Conservation (phyloP, 2,329 filamentous ascomycete genomes). For the Blastomyces emzantsi region DNA sequence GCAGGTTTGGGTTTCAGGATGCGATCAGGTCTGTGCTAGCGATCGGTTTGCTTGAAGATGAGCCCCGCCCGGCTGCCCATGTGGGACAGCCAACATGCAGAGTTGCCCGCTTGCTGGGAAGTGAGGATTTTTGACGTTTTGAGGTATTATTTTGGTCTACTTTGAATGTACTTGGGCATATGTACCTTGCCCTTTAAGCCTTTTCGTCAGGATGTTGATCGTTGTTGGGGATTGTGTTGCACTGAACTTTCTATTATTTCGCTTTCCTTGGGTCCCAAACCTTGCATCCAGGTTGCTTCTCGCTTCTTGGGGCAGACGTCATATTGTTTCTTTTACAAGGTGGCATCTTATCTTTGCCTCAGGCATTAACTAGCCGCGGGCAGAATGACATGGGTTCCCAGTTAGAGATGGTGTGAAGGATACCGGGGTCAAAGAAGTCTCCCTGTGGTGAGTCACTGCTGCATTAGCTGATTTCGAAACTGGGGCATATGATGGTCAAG, state of each 20-base stretch:
- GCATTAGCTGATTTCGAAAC: not conserved
- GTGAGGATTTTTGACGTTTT: not conserved
- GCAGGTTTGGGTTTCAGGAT: conserved; percentile 1
- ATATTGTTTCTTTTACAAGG: not conserved
- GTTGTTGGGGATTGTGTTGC: not conserved
- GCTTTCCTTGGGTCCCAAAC: not conserved
- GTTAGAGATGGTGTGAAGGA: not conserved
- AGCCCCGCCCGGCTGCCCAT: not conserved
- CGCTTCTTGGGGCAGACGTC: not conserved
- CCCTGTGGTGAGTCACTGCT: not conserved
- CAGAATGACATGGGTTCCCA: not conserved
- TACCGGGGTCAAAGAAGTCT: not conserved
- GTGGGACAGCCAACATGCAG: not conserved
- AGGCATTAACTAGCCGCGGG: not conserved
- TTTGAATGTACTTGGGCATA: not conserved
- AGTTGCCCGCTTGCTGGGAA: not conserved
- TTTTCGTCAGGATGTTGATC: not conserved
- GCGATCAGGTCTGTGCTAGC: not conserved
- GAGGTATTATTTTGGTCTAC: not conserved
- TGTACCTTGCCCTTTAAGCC: not conserved
- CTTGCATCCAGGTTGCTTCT: not conserved
- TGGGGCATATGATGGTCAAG: not conserved
- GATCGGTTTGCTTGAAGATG: not conserved
- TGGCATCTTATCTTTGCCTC: not conserved
- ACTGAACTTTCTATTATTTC: not conserved